Conservation (phyloP, 2,329 filamentous ascomycete genomes). For the Tolypocladium nubicola region DNA sequence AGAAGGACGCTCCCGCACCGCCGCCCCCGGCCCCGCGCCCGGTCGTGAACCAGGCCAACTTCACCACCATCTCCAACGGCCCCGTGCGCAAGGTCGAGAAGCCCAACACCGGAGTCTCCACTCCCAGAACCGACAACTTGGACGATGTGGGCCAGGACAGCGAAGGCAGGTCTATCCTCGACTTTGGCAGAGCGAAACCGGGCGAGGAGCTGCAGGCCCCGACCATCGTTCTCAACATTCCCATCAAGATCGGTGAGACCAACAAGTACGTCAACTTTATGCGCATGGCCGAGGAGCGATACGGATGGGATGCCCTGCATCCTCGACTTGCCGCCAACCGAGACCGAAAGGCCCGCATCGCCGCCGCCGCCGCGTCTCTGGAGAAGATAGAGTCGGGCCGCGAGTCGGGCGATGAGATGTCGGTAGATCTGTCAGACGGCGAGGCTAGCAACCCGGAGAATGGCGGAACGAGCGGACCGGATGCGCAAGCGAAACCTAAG, state of each 20-base stretch:
- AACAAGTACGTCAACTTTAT: conserved; percentile 96
- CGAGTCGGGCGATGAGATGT: conserved; percentile 75
- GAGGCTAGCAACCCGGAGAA: conserved; percentile 87
- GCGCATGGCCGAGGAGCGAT: conserved; percentile 83
- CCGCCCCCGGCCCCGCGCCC: conserved; percentile 18
- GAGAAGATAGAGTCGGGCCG: conserved; percentile 62
- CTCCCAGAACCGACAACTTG: conserved; percentile 38
- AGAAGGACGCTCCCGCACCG: conserved; percentile 26
- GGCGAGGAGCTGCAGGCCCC: conserved; percentile 52
- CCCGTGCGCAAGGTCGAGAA: conserved; percentile 36
- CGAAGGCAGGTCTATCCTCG: conserved; percentile 46
- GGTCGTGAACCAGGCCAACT: conserved; percentile 27
- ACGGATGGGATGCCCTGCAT: conserved; percentile 89
- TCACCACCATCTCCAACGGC: conserved; percentile 28
- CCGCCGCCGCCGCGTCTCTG: conserved; percentile 75
- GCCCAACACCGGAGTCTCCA: conserved; percentile 25
- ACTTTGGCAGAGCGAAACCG: conserved; percentile 48
- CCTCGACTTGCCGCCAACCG: conserved; percentile 82
- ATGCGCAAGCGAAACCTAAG: conserved; percentile 54
- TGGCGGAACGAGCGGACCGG: conserved; percentile 49
- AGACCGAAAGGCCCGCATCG: conserved; percentile 78
- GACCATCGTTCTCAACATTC: conserved; percentile 76
- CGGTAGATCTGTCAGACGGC: conserved; percentile 60
- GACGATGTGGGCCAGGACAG: conserved; percentile 33
- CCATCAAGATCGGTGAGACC: conserved; percentile 60